Base-by-base conservation (phyloP, 1,284 basidiomycete species). In the Athelia psychrophila region DNA sequence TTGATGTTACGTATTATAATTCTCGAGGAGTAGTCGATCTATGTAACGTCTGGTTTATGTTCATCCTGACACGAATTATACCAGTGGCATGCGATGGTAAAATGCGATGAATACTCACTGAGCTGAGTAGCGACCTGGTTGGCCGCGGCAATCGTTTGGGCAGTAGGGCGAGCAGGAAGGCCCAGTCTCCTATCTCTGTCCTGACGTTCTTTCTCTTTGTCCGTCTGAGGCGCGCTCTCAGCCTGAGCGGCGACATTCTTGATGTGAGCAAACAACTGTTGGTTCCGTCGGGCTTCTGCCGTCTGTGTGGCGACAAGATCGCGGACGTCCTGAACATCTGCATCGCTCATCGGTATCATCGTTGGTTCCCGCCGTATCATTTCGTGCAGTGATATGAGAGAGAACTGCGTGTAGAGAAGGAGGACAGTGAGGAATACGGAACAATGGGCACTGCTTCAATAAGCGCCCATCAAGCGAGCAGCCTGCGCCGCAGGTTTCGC, bases 281-380 rank as follows among this genome's bases (percentile, higher is more conserved):
- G 71, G 20, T 75, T 71, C 27, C 64, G 61, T 54, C 65, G 63
- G 10, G 67, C 68, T 2, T 79, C 76, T 10, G 71, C 64, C 60
- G 79, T 83, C 60, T 82, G 80, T 60, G 78, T 74, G 13, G 73
- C 71, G 23, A 88, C 70, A 55, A 83, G 66, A 45, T 83, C 80
- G 35, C 86, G 79, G 42, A 90, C 73, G 56, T 89, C 86, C 69
- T 89, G 84, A 27, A 91, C 83, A 64, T 91, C 88, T 24, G 73
- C 66, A 60, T 90, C 88, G 57, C 72, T 80, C 79, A 91, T 83
- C 22, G 78, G 76, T 56, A 91, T 86, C 54, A 86, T 75, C 2
- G 89, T 90, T 5, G 88, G 88, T 23, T 78, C 74, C 50, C 88
- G 75, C 50, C 89, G 82, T 63, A 91, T 88, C 88, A 91, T 91